Evolutionary conservation across 306 rosid genomes (phyloP), one percentile per base, ranked within the genome.

Genomic region (Cucurbita maxima): DNA sequence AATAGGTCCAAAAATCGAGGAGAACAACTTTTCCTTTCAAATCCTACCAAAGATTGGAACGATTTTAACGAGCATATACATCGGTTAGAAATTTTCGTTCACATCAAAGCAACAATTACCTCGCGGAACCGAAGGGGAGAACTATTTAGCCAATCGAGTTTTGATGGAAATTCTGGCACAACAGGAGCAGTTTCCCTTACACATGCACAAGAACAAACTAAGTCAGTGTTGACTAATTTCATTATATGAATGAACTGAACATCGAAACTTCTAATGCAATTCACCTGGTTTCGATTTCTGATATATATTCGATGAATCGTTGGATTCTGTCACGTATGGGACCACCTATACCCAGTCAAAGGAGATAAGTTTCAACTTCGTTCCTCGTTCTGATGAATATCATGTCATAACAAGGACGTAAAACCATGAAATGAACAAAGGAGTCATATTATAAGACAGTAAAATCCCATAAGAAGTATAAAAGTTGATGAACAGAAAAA

Each of bases 1-100:
- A 90, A 66, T 93, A 93, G 70, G 96, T 93, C 97, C 98, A 93
- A 70, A 93, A 90, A 83, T 93, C 97, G 41, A 93, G 89, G 67
- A 93, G 74, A 76, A 93, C 97, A 81, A 90, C 88, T 84, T 90
- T 90, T 79, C 98, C 97, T 87, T 86, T 93, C 79, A 93, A 83
- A 58, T 93, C 97, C 98, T 93, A 96, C 78, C 74, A 86, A 80
- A 78, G 43, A 34, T 58, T 75, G 57, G 75, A 80, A 53, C 55
- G 59, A 63, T 1, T 52, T 10, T 67, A 73, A 60, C 44, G 10
- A 45, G 73, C 30, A 45, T 45, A 45, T 45, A 15, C 10, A 45
- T 67, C 36, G 6, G 11, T 18, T 18, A 36, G 12, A 67, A 12
- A 50, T 22, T 30, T 18, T 67, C 13, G 55, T 45, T 16, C 73